Percentiles rank a stretch among this genome's conserved stretches.
Conservation (phyloP, 495 filamentous ascomycete species). For the Xylaria bambusicola region DNA sequence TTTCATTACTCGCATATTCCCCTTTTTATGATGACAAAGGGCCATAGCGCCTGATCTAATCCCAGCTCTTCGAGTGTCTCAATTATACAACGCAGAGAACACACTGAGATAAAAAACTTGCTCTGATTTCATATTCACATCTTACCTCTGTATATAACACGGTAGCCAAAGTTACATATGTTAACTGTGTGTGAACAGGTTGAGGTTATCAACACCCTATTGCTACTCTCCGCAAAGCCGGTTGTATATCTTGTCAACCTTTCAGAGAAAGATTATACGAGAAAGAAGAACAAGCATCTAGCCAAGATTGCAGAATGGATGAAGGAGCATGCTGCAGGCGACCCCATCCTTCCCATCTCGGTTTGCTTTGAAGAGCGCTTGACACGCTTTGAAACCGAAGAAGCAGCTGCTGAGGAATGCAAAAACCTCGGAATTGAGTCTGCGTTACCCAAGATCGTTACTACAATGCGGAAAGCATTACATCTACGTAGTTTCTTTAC, state of each 20-base stretch:
- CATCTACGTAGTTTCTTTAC: slow-evolving; percentile 97
- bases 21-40: slow-evolving; percentile 92
- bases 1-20: slow-evolving; percentile 28
- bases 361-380: slow-evolving; percentile 91
- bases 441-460: slow-evolving; percentile 87
- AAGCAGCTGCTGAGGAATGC: slow-evolving; percentile 82
- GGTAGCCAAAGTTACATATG: slow-evolving; percentile 23
- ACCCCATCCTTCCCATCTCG: slow-evolving; percentile 91
- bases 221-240: slow-evolving; percentile 95
- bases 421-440: slow-evolving; percentile 87
- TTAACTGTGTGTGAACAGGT: slow-evolving; percentile 60
- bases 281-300: slow-evolving; percentile 99
- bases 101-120: slow-evolving; percentile 75
- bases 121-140: slow-evolving; percentile 56
- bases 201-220: slow-evolving; percentile 94
- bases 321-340: slow-evolving; percentile 82
- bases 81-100: slow-evolving; percentile 67
- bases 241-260: slow-evolving; percentile 97
- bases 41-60: slow-evolving; percentile 91
- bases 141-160: slow-evolving; percentile 25
- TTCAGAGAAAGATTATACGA: slow-evolving; percentile 94
- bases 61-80: slow-evolving; percentile 99
- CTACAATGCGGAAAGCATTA: slow-evolving; percentile 90
- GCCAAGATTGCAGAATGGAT: slow-evolving; percentile 91
- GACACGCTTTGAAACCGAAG: slow-evolving; percentile 72